Base-by-base conservation (phyloP, 495 filamentous ascomycete species). In the Aspergillus ostianus region DNA sequence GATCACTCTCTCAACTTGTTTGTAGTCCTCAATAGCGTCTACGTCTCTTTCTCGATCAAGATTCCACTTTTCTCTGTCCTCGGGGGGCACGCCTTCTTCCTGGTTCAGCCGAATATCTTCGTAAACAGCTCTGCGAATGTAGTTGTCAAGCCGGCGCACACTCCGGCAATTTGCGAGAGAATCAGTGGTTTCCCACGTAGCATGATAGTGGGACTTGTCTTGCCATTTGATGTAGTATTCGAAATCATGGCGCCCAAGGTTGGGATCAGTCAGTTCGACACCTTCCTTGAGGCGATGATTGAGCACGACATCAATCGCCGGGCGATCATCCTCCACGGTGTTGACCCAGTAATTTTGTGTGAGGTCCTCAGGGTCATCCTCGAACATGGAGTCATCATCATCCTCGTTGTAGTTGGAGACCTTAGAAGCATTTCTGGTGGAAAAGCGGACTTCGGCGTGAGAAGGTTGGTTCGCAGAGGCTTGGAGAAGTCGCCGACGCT, bases 221-320 rank as follows among this genome's bases (percentile, higher is more conserved):
- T 97, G 91, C 94, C 94, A 99, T 80, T 99, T 99, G 65, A 99
- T 93, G 68, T 88, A 91, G 70, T 91, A 98, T 59, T 96, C 90
- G 61, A 92, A 97, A 65, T 97, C 90, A 55, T 91, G 84, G 61
- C 90, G 89, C 20, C 80, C 82, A 45, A 84, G 61, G 55, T 86
- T 78, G n/a, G 72, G 67, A 20, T 80, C 76, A 26, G 75, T 71
- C 30, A 85, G 73, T 75, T 86, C 80, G 26, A 82, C 78, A 49
- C 81, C 91, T 41, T 90, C 87, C 69, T 86, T 90, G 12, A 87
- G 73, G 36, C 90, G 84, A 70, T 97, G 91, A 61, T 96, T 89
- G 49, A 98, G 82, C 53, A 98, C 87, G 51, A 89, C 82, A 64
- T 99, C 95, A 62, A 99, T 91, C 51, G 89, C 92, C 36, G 89